These are phyloP conservation scores for Lophiostoma macrostomum DNA, from an alignment of 495 filamentous ascomycete species.

Conservation along the genomic window DNA sequence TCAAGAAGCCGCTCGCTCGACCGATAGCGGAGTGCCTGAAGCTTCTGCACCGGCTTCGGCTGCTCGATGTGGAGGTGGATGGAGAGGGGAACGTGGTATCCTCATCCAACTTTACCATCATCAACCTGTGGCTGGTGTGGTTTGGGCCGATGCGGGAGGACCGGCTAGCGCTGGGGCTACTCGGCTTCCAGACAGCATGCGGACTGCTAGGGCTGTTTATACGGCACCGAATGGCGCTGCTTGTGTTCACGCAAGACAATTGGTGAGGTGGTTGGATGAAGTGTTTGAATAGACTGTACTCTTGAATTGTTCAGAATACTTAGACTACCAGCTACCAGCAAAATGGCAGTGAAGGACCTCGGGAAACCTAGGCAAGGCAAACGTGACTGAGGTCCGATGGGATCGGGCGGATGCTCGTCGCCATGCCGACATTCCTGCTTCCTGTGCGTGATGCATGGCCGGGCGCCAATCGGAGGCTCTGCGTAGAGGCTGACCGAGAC, in stretches of 20 bases:
- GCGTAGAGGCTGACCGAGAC: conserved; percentile 6
- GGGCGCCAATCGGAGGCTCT: conserved; percentile 8
- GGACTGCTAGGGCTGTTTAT: conserved; percentile 82
- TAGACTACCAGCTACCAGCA: too few relatives aligned
- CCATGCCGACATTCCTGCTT: conserved; percentile 2
- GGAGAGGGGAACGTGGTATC: conserved; percentile 68
- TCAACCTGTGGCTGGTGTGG: conserved; percentile 97
- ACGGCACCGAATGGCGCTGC: conserved; percentile 76
- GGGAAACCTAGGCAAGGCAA: too few relatives aligned
- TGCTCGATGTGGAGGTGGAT: conserved; percentile 64
- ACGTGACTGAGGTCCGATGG: background rate
- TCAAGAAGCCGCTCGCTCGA: conserved; percentile 66
- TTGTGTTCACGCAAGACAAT: conserved; percentile 88
- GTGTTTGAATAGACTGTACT: background rate
- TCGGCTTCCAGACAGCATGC: conserved; percentile 65
- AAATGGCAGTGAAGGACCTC: too few relatives aligned
- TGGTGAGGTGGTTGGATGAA: conserved; percentile 11
- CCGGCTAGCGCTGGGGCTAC: conserved; percentile 69
- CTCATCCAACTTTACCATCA: conserved; percentile 83
- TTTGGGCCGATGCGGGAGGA: conserved; percentile 90
- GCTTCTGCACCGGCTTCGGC: conserved; percentile 58
- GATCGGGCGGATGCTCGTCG: conserved; percentile 4
- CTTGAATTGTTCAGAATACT: too few relatives aligned
- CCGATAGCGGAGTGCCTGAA: conserved; percentile 60
- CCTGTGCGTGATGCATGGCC: background rate